Evolutionary conservation across 1,139 yeast genomes (phyloP).

Genomic region (Debaryomyces subglobosus): DNA sequence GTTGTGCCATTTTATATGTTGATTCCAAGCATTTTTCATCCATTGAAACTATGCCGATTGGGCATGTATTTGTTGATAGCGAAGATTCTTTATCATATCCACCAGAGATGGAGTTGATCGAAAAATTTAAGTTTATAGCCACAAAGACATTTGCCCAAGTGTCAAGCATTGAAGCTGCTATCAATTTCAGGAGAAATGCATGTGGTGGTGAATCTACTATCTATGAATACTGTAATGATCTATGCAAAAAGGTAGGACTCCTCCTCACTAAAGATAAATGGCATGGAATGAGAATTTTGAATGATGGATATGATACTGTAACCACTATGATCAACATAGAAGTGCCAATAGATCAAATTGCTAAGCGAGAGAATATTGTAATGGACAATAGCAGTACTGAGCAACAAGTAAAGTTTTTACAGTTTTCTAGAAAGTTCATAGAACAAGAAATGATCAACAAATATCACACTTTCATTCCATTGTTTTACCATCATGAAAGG

Average conservation of each 20-base stretch:
- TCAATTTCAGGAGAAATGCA: slow-evolving; percentile 50
- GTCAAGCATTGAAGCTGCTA: slow-evolving; percentile 39
- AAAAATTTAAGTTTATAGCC: slow-evolving; percentile 43
- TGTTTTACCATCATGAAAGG: slow-evolving; percentile 42
- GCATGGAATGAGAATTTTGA: slow-evolving; percentile 34
- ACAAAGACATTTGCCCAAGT: slow-evolving; percentile 35
- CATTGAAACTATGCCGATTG: slow-evolving; percentile 63
- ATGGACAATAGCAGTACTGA: not conserved
- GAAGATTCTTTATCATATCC: slow-evolving; percentile 22
- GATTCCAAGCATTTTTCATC: slow-evolving; percentile 50
- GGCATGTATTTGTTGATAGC: slow-evolving; percentile 44
- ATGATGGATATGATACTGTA: slow-evolving; percentile 30
- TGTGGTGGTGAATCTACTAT: slow-evolving; percentile 69
- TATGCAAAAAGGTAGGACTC: slow-evolving; percentile 48
- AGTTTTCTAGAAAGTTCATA: slow-evolving; percentile 7
- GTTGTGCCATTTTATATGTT: slow-evolving; percentile 63
- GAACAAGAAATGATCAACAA: slow-evolving; percentile 20
- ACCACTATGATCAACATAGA: slow-evolving; percentile 53
- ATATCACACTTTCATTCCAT: slow-evolving; percentile 51
- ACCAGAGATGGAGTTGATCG: slow-evolving; percentile 32
- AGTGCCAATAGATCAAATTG: slow-evolving; percentile 33
- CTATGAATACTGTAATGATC: slow-evolving; percentile 44
- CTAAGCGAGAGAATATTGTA: slow-evolving; percentile 16
- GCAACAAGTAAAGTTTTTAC: not conserved
- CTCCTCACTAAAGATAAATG: slow-evolving; percentile 36